phyloP scores from a whole-genome alignment of 169 alveolate species.

The Eimeria praecox region DNA sequence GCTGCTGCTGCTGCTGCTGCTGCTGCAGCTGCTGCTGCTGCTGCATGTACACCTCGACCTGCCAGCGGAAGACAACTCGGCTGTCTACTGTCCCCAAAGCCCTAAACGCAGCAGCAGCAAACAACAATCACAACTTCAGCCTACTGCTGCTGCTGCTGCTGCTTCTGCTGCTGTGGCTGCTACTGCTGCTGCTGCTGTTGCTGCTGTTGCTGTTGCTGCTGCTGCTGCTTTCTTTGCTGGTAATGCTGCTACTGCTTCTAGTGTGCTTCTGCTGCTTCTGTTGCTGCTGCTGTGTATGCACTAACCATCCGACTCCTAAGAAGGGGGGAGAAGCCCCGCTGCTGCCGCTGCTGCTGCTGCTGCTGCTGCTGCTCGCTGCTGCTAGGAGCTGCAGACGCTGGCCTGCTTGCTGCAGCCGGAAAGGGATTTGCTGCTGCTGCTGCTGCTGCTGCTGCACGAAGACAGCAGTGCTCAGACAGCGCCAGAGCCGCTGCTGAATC shows the following conservation, averaged over 20 bases:
- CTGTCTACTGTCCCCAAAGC: conserved; percentile 48
- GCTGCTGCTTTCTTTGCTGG: conserved; percentile 26
- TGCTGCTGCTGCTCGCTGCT: conserved; percentile 8
- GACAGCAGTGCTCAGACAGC: conserved; percentile 42
- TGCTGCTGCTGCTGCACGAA: conserved; percentile 34
- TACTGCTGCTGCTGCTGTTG: background rate
- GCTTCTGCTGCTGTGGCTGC: background rate
- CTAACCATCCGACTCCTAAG: conserved; percentile 6
- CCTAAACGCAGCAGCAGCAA: conserved; percentile 37
- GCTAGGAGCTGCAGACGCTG: background rate
- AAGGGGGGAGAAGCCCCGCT: conserved; percentile 11
- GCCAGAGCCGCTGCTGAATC: conserved; percentile 44
- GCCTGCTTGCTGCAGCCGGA: background rate
- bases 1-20: conserved; percentile 38
- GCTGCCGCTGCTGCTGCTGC: conserved; percentile 48
- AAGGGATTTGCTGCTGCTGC: background rate
- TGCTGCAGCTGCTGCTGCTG: conserved; percentile 54
- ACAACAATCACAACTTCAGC: background rate
- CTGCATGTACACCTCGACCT: conserved; percentile 4
- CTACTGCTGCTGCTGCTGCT: background rate
- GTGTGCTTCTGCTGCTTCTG: too few relatives aligned
- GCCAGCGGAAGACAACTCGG: conserved; percentile 35
- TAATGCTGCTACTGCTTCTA: background rate
- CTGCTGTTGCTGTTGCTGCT: background rate
- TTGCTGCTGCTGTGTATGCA: background rate